phyloP scores from a whole-genome alignment of 108 stramenopile species.

The Asterionellopsis glacialis region DNA sequence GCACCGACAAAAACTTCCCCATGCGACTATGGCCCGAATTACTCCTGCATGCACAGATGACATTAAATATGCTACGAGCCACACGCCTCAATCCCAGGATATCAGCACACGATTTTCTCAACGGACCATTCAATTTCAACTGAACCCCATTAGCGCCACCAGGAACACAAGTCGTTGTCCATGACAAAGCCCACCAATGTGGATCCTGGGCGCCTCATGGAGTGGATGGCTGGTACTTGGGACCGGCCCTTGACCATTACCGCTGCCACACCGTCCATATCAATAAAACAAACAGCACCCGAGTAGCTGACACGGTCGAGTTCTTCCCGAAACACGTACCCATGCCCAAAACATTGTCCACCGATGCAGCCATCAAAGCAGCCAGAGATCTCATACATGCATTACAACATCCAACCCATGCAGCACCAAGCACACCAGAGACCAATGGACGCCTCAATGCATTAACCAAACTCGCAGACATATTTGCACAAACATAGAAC shows the following conservation, averaged over 20 bases:
- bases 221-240: constrained; percentile 36
- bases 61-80: constrained; percentile 35
- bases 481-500: neutral
- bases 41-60: too few species aligned
- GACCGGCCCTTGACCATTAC: too few species aligned
- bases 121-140: constrained; percentile 25
- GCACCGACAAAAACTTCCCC: constrained; percentile 18
- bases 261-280: too few species aligned
- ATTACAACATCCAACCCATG: neutral
- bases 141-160: too few species aligned
- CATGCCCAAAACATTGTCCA: neutral
- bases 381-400: neutral
- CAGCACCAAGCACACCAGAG: neutral
- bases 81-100: constrained; percentile 26
- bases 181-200: too few species aligned
- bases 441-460: neutral
- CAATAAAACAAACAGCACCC: constrained; percentile 11
- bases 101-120: constrained; percentile 31
- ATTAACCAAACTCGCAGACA: neutral
- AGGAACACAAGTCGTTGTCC: too few species aligned
- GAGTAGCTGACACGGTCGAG: constrained; percentile 31
- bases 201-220: constrained; percentile 24
- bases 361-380: constrained; percentile 2
- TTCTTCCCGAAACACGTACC: too few species aligned
- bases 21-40: constrained; percentile 15